These are phyloP conservation scores for Phaeotremella skinneri DNA, from an alignment of 768 basidiomycete species.

Conservation along the genomic window DNA sequence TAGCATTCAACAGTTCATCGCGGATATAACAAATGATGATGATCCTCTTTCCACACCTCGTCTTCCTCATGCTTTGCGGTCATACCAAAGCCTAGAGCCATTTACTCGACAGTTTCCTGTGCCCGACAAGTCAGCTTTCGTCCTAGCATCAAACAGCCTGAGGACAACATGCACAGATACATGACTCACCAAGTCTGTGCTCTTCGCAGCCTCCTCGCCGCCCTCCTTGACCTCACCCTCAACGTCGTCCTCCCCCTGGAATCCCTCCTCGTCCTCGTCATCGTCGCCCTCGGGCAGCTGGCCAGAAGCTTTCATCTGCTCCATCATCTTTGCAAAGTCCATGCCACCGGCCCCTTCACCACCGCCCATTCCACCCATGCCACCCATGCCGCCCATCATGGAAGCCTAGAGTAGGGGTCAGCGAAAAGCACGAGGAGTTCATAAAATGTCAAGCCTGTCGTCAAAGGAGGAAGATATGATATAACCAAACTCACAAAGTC, in stretches of 20 bases:
- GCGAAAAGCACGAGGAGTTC: no score
- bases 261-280: slow-evolving; percentile 36
- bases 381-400: slow-evolving; percentile 42
- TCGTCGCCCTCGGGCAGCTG: slow-evolving; percentile 36
- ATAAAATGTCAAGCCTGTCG: no score
- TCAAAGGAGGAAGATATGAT: no score
- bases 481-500: slow-evolving; percentile 38
- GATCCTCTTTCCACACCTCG: neutral
- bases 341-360: slow-evolving; percentile 17
- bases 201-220: slow-evolving; percentile 8
- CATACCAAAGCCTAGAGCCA: neutral
- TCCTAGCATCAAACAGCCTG: neutral
- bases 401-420: slow-evolving; percentile 33
- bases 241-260: slow-evolving; percentile 31
- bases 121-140: neutral
- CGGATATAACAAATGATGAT: neutral
- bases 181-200: neutral
- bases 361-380: slow-evolving; percentile 28
- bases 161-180: neutral
- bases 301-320: slow-evolving; percentile 29
- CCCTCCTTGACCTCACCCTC: slow-evolving; percentile 38
- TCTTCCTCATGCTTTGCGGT: no score
- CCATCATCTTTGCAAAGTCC: slow-evolving; percentile 31
- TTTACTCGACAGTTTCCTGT: slow-evolving; percentile 3
- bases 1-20: no score